phyloP scores from a whole-genome alignment of 2,329 filamentous ascomycete genomes.

The Setomelanomma holmii region DNA sequence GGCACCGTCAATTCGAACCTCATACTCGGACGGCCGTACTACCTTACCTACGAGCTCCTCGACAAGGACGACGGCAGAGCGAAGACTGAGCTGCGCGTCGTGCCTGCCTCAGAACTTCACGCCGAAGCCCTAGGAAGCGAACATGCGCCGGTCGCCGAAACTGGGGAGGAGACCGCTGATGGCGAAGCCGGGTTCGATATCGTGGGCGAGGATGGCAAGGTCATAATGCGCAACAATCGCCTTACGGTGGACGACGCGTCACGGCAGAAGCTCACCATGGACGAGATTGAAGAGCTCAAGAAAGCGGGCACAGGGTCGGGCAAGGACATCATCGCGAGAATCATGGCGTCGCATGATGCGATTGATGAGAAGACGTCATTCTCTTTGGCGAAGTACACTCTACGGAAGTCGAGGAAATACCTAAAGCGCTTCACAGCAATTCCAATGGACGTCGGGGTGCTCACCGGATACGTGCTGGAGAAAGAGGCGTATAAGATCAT shows the following conservation, averaged over 20 bases:
- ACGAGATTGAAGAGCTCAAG: slow-evolving; percentile 76
- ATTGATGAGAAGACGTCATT: slow-evolving; percentile 95
- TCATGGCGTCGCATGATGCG: slow-evolving; percentile 86
- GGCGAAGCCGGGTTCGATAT: slow-evolving; percentile 53
- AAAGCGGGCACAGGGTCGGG: slow-evolving; percentile 78
- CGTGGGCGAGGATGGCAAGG: slow-evolving; percentile 56
- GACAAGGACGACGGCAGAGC: slow-evolving; percentile 70
- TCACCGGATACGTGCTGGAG: slow-evolving; percentile 81
- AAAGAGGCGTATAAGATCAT: slow-evolving; percentile 81
- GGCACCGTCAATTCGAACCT: slow-evolving; percentile 89
- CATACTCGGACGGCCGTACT: slow-evolving; percentile 87
- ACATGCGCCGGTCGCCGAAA: slow-evolving; percentile 47
- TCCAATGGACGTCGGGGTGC: slow-evolving; percentile 78
- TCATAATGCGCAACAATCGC: slow-evolving; percentile 67
- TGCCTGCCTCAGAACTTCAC: slow-evolving; percentile 82
- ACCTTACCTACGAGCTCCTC: slow-evolving; percentile 88
- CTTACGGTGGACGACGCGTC: slow-evolving; percentile 68
- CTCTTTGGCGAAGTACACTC: slow-evolving; percentile 92
- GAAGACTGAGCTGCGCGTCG: slow-evolving; percentile 76
- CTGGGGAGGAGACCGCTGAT: slow-evolving; percentile 41
- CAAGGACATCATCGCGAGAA: slow-evolving; percentile 89
- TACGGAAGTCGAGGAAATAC: slow-evolving; percentile 94
- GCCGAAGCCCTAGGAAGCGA: slow-evolving; percentile 73
- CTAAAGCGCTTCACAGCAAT: slow-evolving; percentile 84
- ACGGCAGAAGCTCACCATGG: slow-evolving; percentile 76